phyloP scores from a whole-genome alignment of 306 rosid genomes.

The Pterocarpus santalinus region DNA sequence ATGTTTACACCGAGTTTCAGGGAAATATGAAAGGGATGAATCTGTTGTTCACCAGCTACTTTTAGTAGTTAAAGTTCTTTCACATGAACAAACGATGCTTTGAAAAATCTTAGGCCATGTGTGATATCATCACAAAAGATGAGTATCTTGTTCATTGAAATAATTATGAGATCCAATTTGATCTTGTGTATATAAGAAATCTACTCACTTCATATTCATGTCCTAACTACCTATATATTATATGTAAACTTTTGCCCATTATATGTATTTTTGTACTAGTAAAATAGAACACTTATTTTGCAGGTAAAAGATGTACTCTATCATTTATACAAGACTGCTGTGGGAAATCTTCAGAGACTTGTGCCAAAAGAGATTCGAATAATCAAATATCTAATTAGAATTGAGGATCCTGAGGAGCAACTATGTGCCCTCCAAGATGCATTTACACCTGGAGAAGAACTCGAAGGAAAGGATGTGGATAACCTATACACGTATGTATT shows the following conservation, averaged over 20 bases:
- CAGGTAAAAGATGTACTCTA: conserved; percentile 87
- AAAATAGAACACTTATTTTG: conserved; percentile 18
- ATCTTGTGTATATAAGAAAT: conserved; percentile 17
- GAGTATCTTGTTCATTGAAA: conserved; percentile 23
- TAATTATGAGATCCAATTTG: conserved; percentile 27
- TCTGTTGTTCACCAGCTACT: conserved; percentile 5
- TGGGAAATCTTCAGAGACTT: conserved; percentile 82
- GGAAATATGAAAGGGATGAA: conserved; percentile 21
- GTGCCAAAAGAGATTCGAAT: conserved; percentile 94
- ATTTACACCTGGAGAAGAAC: conserved; percentile 93
- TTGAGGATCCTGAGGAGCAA: conserved; percentile 81
- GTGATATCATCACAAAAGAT: conserved; percentile 32
- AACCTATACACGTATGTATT: conserved; percentile 76
- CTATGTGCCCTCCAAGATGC: conserved; percentile 76
- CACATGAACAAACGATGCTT: conserved; percentile 17
- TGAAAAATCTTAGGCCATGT: conserved; percentile 10
- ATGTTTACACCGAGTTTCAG: not conserved
- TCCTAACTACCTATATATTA: not conserved
- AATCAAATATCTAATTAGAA: conserved; percentile 75
- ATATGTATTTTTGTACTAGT: not conserved
- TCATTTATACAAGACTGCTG: conserved; percentile 82
- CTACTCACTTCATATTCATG: conserved; percentile 33
- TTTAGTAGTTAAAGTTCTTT: conserved; percentile 16
- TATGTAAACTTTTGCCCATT: not conserved
- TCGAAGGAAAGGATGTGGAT: conserved; percentile 82